These are phyloP conservation scores for Verbena officinalis DNA, from an alignment of 257 asterid genomes.

Conservation along the genomic window DNA sequence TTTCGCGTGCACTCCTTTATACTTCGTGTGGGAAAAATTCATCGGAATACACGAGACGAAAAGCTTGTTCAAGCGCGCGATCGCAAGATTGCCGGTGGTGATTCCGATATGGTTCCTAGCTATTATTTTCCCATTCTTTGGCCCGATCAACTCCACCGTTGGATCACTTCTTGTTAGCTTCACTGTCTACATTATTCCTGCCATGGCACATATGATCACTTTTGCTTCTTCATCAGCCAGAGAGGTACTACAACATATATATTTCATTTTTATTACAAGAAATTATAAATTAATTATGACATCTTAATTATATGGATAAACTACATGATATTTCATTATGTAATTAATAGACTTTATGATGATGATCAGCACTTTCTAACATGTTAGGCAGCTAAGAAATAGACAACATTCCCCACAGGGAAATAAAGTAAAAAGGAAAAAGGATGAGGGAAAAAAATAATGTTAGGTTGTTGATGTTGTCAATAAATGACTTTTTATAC, in stretches of 20 bases:
- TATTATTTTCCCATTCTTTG: slow-evolving; percentile 78
- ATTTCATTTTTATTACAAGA: not conserved
- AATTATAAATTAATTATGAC: no score
- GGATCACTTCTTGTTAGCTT: slow-evolving; percentile 93
- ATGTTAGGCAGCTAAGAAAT: slow-evolving; percentile 44
- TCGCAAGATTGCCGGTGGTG: slow-evolving; percentile 73
- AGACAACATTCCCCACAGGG: slow-evolving; percentile 23
- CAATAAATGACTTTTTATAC: slow-evolving; percentile 21
- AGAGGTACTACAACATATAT: slow-evolving; percentile 49
- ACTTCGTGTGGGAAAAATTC: slow-evolving; percentile 84
- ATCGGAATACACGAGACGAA: slow-evolving; percentile 76
- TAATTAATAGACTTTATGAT: no score
- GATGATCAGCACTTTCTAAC: slow-evolving; percentile 20
- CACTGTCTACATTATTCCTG: slow-evolving; percentile 89
- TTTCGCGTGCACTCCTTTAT: slow-evolving; percentile 83
- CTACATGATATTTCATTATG: no score
- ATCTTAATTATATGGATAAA: no score
- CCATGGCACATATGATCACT: slow-evolving; percentile 85
- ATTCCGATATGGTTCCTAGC: slow-evolving; percentile 87
- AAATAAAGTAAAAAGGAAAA: slow-evolving; percentile 8
- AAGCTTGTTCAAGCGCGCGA: slow-evolving; percentile 72
- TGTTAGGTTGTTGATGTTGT: slow-evolving; percentile 26
- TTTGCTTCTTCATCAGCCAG: slow-evolving; percentile 80
- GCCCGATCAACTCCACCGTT: slow-evolving; percentile 82
- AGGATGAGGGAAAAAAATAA: not conserved